These are phyloP conservation scores for Lasiodiplodia sp. DNA, from an alignment of 2,329 filamentous ascomycete genomes.

Conservation along the genomic window DNA sequence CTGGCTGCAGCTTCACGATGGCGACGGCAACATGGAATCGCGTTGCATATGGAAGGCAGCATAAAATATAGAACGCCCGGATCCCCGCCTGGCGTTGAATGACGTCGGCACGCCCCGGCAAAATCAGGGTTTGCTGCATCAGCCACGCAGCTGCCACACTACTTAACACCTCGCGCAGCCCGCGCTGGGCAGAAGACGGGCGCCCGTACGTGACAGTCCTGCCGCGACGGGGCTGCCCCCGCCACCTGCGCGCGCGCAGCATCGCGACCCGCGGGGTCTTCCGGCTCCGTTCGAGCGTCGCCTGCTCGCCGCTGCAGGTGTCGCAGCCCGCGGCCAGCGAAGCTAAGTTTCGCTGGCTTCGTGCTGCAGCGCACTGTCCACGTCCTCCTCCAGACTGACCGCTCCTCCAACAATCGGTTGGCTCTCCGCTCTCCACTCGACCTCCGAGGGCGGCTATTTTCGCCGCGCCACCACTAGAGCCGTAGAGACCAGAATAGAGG, in stretches of 20 bases:
- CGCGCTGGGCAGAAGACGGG: background rate
- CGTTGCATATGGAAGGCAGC: background rate
- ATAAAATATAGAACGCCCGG: background rate
- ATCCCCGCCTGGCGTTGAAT: constrained; percentile 1
- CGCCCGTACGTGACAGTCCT: constrained; percentile 26
- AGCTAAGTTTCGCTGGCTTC: constrained; percentile 32
- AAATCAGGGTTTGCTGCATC: constrained; percentile 17
- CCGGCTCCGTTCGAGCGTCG: constrained; percentile 18
- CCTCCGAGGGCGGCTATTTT: constrained; percentile 48
- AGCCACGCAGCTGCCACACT: background rate
- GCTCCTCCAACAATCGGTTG: constrained; percentile 47
- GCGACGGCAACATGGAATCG: background rate
- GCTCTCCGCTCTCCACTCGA: constrained; percentile 44
- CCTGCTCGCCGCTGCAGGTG: constrained; percentile 14
- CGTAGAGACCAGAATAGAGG: constrained; percentile 51
- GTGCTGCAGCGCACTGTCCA: constrained; percentile 45
- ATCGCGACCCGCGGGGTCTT: constrained; percentile 35
- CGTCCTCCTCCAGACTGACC: constrained; percentile 44
- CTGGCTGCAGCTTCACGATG: background rate
- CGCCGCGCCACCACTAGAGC: constrained; percentile 42
- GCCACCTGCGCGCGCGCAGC: constrained; percentile 36
- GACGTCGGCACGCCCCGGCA: constrained; percentile 6
- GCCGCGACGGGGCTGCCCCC: constrained; percentile 43
- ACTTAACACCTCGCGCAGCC: constrained; percentile 10
- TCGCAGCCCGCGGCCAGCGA: constrained; percentile 24